Evolutionary conservation across 2,329 filamentous ascomycete genomes (phyloP), one percentile per base, ranked within the genome.

Genomic region (Ophiosphaerella herpotricha): DNA sequence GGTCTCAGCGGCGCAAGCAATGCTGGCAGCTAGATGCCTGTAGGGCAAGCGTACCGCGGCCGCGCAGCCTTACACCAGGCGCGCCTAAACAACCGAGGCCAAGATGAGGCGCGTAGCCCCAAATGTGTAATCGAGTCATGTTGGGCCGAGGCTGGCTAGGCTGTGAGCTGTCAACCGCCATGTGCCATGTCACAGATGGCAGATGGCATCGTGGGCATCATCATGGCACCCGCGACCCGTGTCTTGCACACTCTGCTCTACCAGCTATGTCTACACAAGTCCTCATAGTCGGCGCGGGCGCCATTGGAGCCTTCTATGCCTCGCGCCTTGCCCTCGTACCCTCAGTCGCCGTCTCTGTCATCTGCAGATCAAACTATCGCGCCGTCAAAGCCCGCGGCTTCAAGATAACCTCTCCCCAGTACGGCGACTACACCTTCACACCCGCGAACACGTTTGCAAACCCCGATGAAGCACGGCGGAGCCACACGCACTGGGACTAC

Each of bases 321-420:
- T 88, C 86, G 6, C 79, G 87, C 18, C 78, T 89, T 13, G 85
- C 88, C 59, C 77, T 82, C 59, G 82, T 83, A 8, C 58, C 64
- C 2, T 79, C 82, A 47, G 75, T 85, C 35, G 76, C 81, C 49
- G 84, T 88, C 42, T 90, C 87, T 5, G 82, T 89, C 38, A 84
- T 89, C 46, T 89, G 87, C 56, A 83, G 88, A 41, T 90, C 87
- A 35, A 91, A 91, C 75, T 90, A 88, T 77, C 72, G 77, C 21
- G 82, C 81, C 31, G 85, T 91, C 39, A 78, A 80, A 45, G 71
- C 75, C 8, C 74, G 79, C 21, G 88, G 88, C 39, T 87, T 91
- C 64, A 74, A 76, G 26, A 74, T 91, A 32, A 79, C 82, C 43
- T 90, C 87, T 4, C 84, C 81, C 42, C 80, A 82, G 43, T 90